phyloP scores from a whole-genome alignment of 2,329 filamentous ascomycete species.

The Penicillium sp. region DNA sequence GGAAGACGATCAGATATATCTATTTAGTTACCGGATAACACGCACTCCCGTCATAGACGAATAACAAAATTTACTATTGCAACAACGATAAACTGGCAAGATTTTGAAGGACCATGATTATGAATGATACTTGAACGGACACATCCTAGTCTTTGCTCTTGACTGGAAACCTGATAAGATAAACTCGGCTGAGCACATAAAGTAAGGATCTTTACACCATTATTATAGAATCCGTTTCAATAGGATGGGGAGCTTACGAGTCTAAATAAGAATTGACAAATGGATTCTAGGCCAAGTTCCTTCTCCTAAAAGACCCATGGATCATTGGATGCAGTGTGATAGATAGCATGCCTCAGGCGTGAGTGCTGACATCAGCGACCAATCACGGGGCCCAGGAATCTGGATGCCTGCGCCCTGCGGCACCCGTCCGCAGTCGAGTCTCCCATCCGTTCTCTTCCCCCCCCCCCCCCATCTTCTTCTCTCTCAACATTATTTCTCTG shows the following conservation, averaged over 20 bases:
- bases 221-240: neutral
- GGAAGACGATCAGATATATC: too few species aligned
- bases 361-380: conserved; percentile 17
- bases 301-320: neutral
- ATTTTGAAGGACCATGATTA: too few species aligned
- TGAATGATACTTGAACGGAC: too few species aligned
- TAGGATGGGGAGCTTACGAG: neutral
- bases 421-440: conserved; percentile 14
- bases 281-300: neutral
- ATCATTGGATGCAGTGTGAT: neutral
- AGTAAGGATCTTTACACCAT: neutral
- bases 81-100: too few species aligned
- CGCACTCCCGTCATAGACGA: too few species aligned
- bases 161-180: neutral
- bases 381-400: conserved; percentile 33
- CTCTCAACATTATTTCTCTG: conserved; percentile 15
- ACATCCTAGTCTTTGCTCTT: too few species aligned
- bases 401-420: conserved; percentile 44
- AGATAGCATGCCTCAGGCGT: conserved; percentile 12
- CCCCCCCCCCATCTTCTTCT: conserved; percentile 23
- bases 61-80: too few species aligned
- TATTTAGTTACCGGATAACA: too few species aligned
- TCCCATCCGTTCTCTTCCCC: conserved; percentile 19
- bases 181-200: neutral
- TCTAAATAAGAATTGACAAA: conserved; percentile 5